Conservation (phyloP, 148 eudicot genomes). For the Gaultheria prostrata region DNA sequence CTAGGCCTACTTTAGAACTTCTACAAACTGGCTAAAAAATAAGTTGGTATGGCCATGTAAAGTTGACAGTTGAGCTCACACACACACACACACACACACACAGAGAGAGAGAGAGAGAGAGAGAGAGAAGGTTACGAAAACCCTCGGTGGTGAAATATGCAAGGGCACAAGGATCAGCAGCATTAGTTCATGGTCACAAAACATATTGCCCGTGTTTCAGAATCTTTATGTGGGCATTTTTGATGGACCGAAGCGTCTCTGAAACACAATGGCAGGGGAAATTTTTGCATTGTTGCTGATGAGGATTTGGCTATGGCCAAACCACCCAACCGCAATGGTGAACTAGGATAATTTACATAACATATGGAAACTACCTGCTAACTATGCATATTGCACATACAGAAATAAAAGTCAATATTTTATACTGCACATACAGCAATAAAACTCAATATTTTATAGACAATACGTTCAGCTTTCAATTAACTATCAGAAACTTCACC, state of each 20-base stretch:
- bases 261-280: neutral
- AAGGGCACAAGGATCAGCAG: neutral
- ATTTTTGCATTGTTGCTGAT: neutral
- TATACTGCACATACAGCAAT: neutral
- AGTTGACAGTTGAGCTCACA: neutral
- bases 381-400: neutral
- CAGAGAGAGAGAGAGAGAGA: neutral
- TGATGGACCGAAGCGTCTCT: neutral
- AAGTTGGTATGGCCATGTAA: neutral
- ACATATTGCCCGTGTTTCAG: neutral
- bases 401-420: neutral
- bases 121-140: neutral
- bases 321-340: neutral
- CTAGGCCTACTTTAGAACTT: neutral
- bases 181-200: neutral
- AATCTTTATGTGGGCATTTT: neutral
- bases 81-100: neutral
- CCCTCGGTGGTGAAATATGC: neutral
- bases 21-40: neutral
- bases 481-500: slow-evolving; percentile 34
- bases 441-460: neutral
- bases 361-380: neutral
- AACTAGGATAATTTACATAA: too few relatives aligned
- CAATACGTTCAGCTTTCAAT: neutral
- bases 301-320: neutral